Base-by-base conservation (phyloP, 148 eudicot genomes). In the Amaranthus palmeri region DNA sequence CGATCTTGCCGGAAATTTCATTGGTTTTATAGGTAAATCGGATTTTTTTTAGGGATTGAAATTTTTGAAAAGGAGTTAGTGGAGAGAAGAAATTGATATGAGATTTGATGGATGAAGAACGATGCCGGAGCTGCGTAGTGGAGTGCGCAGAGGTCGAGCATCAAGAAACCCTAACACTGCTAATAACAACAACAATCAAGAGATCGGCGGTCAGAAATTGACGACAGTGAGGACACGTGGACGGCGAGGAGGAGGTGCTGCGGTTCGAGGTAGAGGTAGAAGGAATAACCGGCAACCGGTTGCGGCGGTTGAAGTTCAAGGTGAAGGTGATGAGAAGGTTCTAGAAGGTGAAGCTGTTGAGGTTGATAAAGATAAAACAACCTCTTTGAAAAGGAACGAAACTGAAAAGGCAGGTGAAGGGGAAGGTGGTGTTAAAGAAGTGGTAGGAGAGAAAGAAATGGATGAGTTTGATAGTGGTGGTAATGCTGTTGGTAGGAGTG, bases 51-150 rank as follows among this genome's bases (percentile, higher is more conserved):
- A 75, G 76, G 76, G 73, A 67, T 75, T 54, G 51, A 10, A 50
- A 58, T 70, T 3, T 13, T 3, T 13, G 12, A 9, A 36, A 58
- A 58, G 11, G 45, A 65, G n/a, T 4, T 40, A 65, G 40, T 45
- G 10, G 42, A 47, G 41, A 45, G 13, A 13, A 59, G 50, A 14
- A 17, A 63, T 62, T 54, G 46, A 15, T 6, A 74, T 77, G 80
- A 65, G 46, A 70, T 69, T 70, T 79, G 74, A 77, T 84, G 81
- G 85, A 80, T 81, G 83, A 82, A 78, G 74, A 83, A 72, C 74
- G 80, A 84, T 82, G 88, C 83, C 86, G 69, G 88, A 80, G 72
- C 87, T 84, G 86, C 92, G 92, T 86, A 84, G 85, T 68, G 86
- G 87, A 80, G 81, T 68, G 76, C 87, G 87, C 78, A 80, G 85